phyloP scores from a whole-genome alignment of 148 eudicot species.

The Simmondsia chinensis region DNA sequence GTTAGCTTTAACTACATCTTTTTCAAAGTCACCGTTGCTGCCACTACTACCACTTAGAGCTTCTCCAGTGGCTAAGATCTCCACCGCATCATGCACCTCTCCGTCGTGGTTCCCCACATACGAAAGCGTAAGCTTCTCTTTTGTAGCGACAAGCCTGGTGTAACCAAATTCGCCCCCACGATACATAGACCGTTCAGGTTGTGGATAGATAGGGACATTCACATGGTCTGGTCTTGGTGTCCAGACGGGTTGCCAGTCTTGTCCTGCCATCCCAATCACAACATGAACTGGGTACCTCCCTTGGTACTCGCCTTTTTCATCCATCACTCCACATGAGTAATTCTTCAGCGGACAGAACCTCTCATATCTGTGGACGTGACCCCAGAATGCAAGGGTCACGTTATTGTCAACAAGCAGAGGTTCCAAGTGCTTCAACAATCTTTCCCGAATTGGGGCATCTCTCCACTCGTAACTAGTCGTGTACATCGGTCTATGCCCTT shows the following conservation, averaged over 20 bases:
- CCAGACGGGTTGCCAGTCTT: constrained; percentile 96
- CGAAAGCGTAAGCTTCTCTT: constrained; percentile 67
- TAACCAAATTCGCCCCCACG: constrained; percentile 94
- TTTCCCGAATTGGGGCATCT: constrained; percentile 49
- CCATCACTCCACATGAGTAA: constrained; percentile 57
- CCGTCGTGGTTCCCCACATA: constrained; percentile 98
- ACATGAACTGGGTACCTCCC: constrained; percentile 62
- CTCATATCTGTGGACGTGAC: constrained; percentile 92
- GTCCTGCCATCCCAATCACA: constrained; percentile 97
- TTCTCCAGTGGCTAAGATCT: constrained; percentile 67
- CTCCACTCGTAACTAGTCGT: constrained; percentile 59
- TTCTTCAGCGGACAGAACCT: constrained; percentile 91
- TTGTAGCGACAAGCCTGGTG: constrained; percentile 65
- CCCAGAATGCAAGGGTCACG: constrained; percentile 90
- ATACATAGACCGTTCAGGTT: constrained; percentile 55
- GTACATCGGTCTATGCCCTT: constrained; percentile 99
- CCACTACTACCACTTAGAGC: constrained; percentile 31
- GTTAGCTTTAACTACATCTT: too few species aligned
- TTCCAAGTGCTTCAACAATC: constrained; percentile 57
- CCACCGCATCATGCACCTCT: constrained; percentile 78
- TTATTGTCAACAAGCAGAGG: constrained; percentile 78
- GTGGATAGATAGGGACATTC: constrained; percentile 59
- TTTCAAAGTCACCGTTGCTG: constrained; percentile 4
- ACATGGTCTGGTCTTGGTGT: constrained; percentile 65
- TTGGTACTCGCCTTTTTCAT: constrained; percentile 20